Conservation (phyloP, 2,329 filamentous ascomycete genomes). For the Apiospora saccharicola region DNA sequence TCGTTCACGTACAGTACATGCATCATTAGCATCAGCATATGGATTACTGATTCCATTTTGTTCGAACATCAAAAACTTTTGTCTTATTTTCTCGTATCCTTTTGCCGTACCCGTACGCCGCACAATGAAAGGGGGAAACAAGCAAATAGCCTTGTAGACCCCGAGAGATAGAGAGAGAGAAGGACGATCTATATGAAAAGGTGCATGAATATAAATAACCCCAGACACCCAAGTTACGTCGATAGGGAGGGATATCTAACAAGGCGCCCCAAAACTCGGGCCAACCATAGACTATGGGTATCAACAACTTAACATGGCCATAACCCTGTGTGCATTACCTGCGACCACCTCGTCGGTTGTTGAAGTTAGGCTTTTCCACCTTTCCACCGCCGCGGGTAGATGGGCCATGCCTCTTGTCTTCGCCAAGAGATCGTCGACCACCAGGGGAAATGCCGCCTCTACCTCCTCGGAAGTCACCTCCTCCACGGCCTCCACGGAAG, state of each 20-base stretch:
- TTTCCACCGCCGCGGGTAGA: slow-evolving; percentile 42
- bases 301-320: slow-evolving; percentile 20
- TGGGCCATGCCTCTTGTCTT: slow-evolving; percentile 55
- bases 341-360: slow-evolving; percentile 33
- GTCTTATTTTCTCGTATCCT: slow-evolving; percentile 9
- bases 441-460: slow-evolving; percentile 56
- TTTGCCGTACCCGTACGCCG: neutral
- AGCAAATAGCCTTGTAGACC: neutral
- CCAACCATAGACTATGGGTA: slow-evolving; percentile 13
- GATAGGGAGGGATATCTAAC: slow-evolving; percentile 20
- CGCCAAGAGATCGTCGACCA: slow-evolving; percentile 58
- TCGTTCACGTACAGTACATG: slow-evolving; percentile 24
- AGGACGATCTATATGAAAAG: slow-evolving; percentile 16
- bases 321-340: slow-evolving; percentile 32
- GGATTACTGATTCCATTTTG: slow-evolving; percentile 11
- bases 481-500: slow-evolving; percentile 42
- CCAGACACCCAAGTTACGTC: slow-evolving; percentile 1
- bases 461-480: slow-evolving; percentile 41
- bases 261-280: slow-evolving; percentile 4
- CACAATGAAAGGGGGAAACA: neutral
- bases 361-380: slow-evolving; percentile 50
- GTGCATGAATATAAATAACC: slow-evolving; percentile 7
- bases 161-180: neutral
- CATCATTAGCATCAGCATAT: slow-evolving; percentile 12
- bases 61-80: slow-evolving; percentile 15